phyloP scores from a whole-genome alignment of 441 rosid species.

The Breynia disticha region DNA sequence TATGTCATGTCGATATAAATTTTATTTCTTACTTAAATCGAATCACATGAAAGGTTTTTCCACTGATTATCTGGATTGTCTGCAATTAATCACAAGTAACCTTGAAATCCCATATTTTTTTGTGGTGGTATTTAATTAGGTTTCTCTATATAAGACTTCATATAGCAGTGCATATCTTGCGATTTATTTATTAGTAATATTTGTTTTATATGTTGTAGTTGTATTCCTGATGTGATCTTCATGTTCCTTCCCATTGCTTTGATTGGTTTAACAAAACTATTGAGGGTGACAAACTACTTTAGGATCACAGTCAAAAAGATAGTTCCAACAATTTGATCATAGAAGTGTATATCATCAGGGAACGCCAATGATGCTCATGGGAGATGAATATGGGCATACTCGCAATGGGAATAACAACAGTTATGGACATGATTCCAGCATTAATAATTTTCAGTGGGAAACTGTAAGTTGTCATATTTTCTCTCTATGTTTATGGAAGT shows the following conservation, averaged over 20 bases:
- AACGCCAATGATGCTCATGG: slow-evolving; percentile 94
- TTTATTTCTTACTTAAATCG: background rate
- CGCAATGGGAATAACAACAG: slow-evolving; percentile 93
- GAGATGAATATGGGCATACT: slow-evolving; percentile 90
- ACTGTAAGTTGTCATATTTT: slow-evolving; percentile 31
- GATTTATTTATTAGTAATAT: too few relatives aligned
- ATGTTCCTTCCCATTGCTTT: too few relatives aligned
- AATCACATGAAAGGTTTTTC: slow-evolving; percentile 5
- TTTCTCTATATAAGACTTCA: too few relatives aligned
- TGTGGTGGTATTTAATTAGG: too few relatives aligned
- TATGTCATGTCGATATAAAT: background rate
- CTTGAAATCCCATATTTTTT: too few relatives aligned
- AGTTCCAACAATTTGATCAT: slow-evolving; percentile 2
- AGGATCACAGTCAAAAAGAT: background rate
- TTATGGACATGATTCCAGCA: slow-evolving; percentile 78
- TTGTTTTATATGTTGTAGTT: too few relatives aligned
- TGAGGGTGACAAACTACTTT: background rate
- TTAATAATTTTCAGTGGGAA: slow-evolving; percentile 83
- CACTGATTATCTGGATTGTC: too few relatives aligned
- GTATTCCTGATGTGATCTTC: too few relatives aligned
- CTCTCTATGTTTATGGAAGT: slow-evolving; percentile 1
- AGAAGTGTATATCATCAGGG: slow-evolving; percentile 42
- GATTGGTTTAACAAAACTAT: too few relatives aligned
- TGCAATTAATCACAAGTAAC: too few relatives aligned
- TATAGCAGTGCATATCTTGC: too few relatives aligned